These are phyloP conservation scores for Colletotrichum destructivum DNA, from an alignment of 2,329 filamentous ascomycete species.

Conservation along the genomic window DNA sequence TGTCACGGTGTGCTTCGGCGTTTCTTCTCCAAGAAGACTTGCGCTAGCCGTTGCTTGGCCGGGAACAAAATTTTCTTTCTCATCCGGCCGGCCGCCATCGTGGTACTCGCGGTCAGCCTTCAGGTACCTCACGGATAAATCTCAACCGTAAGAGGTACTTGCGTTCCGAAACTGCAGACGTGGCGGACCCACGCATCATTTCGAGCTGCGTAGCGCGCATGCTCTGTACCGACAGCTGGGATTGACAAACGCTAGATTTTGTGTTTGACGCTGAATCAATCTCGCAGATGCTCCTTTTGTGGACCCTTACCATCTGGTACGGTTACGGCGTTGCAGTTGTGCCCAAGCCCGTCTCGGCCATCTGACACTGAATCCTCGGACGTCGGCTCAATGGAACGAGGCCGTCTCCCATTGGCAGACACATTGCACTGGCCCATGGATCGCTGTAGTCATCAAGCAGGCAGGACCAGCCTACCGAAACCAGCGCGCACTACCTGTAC, in stretches of 20 bases:
- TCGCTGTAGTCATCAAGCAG: constrained; percentile 1
- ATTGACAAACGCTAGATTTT: constrained; percentile 37
- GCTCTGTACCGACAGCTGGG: constrained; percentile 35
- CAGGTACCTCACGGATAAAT: neutral
- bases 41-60: constrained; percentile 11
- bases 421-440: neutral
- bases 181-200: constrained; percentile 24
- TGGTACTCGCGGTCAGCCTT: neutral
- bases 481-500: neutral
- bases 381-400: constrained; percentile 36
- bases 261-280: constrained; percentile 39
- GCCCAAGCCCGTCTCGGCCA: constrained; percentile 30
- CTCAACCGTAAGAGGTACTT: constrained; percentile 15
- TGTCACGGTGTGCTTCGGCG: constrained; percentile 4
- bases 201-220: constrained; percentile 15
- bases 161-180: neutral
- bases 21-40: constrained; percentile 27
- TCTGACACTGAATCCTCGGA: constrained; percentile 37
- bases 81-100: neutral
- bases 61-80: neutral
- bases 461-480: neutral
- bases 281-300: constrained; percentile 39
- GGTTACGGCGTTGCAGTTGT: constrained; percentile 17
- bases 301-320: constrained; percentile 17
- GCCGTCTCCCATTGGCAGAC: constrained; percentile 11